phyloP scores from a whole-genome alignment of 495 filamentous ascomycete genomes.

The Friedmanniomyces simplex region DNA sequence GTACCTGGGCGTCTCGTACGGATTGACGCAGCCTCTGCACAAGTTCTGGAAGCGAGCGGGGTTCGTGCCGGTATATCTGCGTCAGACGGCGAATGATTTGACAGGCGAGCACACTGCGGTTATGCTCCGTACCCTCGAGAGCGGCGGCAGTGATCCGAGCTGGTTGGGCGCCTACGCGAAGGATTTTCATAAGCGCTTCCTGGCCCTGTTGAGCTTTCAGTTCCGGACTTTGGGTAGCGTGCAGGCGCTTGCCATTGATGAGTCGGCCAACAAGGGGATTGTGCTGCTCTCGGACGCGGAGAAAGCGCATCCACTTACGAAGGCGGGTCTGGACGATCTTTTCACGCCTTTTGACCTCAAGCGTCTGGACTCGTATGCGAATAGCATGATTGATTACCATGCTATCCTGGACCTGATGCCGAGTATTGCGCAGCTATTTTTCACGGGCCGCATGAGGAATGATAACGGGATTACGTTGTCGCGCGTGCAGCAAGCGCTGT shows the following conservation, averaged over 20 bases:
- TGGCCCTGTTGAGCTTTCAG: constrained; percentile 78
- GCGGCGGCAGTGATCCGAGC: constrained; percentile 47
- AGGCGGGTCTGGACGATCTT: constrained; percentile 57
- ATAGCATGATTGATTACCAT: constrained; percentile 94
- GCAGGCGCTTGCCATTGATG: constrained; percentile 77
- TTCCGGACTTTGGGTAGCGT: constrained; percentile 78
- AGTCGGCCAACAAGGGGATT: constrained; percentile 68
- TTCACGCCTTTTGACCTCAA: constrained; percentile 92
- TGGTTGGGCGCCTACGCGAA: constrained; percentile 86
- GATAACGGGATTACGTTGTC: constrained; percentile 48
- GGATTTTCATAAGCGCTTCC: constrained; percentile 88
- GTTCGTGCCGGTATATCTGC: constrained; percentile 87
- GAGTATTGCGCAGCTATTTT: constrained; percentile 66
- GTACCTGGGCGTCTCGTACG: constrained; percentile 92
- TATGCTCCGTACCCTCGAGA: constrained; percentile 70
- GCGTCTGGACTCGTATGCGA: constrained; percentile 85
- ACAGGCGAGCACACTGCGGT: constrained; percentile 97
- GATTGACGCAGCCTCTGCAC: constrained; percentile 77
- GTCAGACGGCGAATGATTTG: constrained; percentile 91
- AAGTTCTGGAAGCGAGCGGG: constrained; percentile 88
- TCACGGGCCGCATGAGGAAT: constrained; percentile 58
- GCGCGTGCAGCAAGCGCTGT: constrained; percentile 70
- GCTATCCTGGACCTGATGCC: constrained; percentile 93
- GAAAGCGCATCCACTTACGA: constrained; percentile 41
- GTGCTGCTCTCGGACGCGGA: constrained; percentile 45